Base-by-base conservation (phyloP, 2,329 filamentous ascomycete genomes). In the Fusarium pseudograminearum region DNA sequence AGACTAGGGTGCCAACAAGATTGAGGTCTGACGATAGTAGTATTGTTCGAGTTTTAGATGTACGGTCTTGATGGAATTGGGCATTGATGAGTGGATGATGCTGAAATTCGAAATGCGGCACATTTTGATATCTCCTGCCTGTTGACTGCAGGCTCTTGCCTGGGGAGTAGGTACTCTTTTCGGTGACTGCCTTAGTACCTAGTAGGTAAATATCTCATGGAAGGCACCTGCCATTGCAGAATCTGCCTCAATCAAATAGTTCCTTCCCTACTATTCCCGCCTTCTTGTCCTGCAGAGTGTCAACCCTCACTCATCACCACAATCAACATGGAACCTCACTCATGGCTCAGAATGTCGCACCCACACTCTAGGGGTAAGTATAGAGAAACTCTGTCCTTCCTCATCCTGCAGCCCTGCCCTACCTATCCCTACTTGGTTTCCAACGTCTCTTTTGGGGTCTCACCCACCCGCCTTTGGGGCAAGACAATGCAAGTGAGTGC, bases 401-500 rank as follows among this genome's bases (percentile, higher is more conserved):
- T 41, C 48, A 22, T 26, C 40, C 61, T 65, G 62, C 61, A 65
- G 62, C 62, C 62, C 62, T 65, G 62, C 53, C 46, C 61, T 65
- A 46, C 50, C 59, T 64, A 41, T 50, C 58, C 59, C 61, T 64
- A 41, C 58, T 63, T 57, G 53, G 40, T 28, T 65, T 65, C 61
- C 20, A 66, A 64, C 66, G 53, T 60, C 61, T 69, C 60, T 55
- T 47, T 46, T 26, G 54, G 33, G 47, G 67, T 70, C 48, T 58
- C 53, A 61, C 57, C 56, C 65, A 44, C 57, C 66, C 58, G 52
- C 58, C 55, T 57, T 57, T 50, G 47, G 50, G 36, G 38, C 57
- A 45, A 69, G 64, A 63, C 59, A 57, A 64, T 65, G 61, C 67
- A 72, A 73, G 67, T 72, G 64, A 73, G 66, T 59, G 55, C 40